A percentile compares a stretch with the other conserved stretches of the same genome.
Evolutionary conservation across 129 eudicot genomes (phyloP).

Genomic region (Flaveria bidentis): DNA sequence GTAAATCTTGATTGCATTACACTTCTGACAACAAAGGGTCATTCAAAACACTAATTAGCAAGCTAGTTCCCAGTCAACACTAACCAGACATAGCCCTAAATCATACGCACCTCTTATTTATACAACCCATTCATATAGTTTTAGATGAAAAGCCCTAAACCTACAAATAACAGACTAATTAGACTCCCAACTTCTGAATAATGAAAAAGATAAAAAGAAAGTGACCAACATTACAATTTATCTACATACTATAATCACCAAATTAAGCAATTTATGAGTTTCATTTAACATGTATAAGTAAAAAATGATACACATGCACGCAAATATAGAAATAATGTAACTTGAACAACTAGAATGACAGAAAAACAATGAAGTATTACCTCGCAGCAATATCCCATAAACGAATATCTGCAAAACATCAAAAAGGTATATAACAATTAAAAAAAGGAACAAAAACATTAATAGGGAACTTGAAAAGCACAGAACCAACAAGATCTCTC

Average conservation of each 20-base stretch:
- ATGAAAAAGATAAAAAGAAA: background rate
- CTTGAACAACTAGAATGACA: constrained; percentile 13
- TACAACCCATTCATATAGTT: too few species aligned
- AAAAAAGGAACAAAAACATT: too few species aligned
- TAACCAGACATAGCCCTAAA: background rate
- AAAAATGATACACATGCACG: background rate
- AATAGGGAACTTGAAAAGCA: too few species aligned
- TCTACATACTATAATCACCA: background rate
- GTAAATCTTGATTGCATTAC: too few species aligned
- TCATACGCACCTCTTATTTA: background rate
- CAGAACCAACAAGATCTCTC: too few species aligned
- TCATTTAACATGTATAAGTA: background rate
- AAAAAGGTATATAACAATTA: too few species aligned
- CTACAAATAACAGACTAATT: background rate
- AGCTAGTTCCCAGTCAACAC: background rate
- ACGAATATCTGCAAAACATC: constrained; percentile 77
- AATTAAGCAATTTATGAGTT: background rate
- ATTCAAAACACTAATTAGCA: background rate
- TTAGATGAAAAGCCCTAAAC: too few species aligned
- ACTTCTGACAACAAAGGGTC: too few species aligned
- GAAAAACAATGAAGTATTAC: constrained; percentile 36
- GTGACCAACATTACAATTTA: background rate
- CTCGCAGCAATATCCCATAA: constrained; percentile 98
- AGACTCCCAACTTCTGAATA: background rate
- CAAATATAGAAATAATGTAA: background rate